phyloP scores from a whole-genome alignment of 495 filamentous ascomycete species.

The Niebla homalea region DNA sequence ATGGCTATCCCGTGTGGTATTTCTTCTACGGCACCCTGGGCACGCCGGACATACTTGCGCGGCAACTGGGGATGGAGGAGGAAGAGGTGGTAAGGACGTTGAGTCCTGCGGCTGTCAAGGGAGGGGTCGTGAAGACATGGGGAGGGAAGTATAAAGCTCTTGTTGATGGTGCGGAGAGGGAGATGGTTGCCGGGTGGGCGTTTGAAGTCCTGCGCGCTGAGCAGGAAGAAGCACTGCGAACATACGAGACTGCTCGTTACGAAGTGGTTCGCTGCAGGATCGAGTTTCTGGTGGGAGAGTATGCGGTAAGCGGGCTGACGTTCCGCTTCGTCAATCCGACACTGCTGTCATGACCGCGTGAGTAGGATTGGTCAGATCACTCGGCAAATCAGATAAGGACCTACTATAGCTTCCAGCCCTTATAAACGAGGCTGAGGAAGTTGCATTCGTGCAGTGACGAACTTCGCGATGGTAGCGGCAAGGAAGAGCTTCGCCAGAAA shows the following conservation, averaged over 20 bases:
- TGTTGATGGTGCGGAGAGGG: slow-evolving; percentile 19
- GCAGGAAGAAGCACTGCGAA: slow-evolving; percentile 25
- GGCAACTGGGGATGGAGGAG: slow-evolving; percentile 11
- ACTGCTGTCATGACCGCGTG: too few species aligned
- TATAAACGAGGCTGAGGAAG: too few species aligned
- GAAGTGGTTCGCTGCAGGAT: slow-evolving; percentile 32
- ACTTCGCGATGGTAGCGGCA: too few species aligned
- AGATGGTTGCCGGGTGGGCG: slow-evolving; percentile 21
- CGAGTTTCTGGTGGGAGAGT: background rate
- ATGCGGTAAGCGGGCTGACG: background rate
- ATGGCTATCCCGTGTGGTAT: slow-evolving; percentile 33
- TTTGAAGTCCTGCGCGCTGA: slow-evolving; percentile 22
- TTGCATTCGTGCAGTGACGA: too few species aligned
- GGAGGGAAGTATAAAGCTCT: slow-evolving; percentile 29
- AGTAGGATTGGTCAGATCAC: too few species aligned
- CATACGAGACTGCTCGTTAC: slow-evolving; percentile 29
- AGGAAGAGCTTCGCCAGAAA: too few species aligned
- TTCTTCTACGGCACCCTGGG: slow-evolving; percentile 30
- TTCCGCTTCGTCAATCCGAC: slow-evolving; percentile 7
- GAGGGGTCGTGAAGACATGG: slow-evolving; percentile 24
- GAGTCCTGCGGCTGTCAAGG: slow-evolving; percentile 13
- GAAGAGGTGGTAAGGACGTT: slow-evolving; percentile 1
- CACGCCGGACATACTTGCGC: slow-evolving; percentile 15
- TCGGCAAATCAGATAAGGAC: too few species aligned
- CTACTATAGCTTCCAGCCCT: too few species aligned